These are phyloP conservation scores for Trichoderma sp. DNA, from an alignment of 2,329 filamentous ascomycete genomes.

Conservation along the genomic window DNA sequence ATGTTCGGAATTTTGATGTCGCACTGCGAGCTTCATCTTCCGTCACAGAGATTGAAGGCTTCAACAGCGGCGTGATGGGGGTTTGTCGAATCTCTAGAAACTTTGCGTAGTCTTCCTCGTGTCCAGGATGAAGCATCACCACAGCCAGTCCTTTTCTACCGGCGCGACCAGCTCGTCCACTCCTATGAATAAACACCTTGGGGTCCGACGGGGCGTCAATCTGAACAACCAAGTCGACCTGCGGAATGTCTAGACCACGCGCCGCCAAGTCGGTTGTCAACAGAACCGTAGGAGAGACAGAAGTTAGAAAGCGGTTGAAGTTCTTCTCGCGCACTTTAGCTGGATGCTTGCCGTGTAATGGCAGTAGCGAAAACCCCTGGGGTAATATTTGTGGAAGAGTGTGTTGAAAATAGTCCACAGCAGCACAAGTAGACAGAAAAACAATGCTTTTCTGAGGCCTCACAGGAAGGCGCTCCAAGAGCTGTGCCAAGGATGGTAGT, in stretches of 20 bases:
- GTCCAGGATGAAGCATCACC: slow-evolving; percentile 77
- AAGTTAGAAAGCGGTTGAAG: slow-evolving; percentile 73
- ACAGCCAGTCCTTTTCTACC: slow-evolving; percentile 81
- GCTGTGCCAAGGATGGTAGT: slow-evolving; percentile 66
- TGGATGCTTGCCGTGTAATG: slow-evolving; percentile 88
- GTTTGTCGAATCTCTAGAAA: slow-evolving; percentile 87
- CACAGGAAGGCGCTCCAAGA: slow-evolving; percentile 68
- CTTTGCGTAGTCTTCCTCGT: slow-evolving; percentile 84
- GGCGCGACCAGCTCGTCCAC: slow-evolving; percentile 85
- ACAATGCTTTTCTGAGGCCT: slow-evolving; percentile 81
- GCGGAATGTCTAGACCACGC: slow-evolving; percentile 84
- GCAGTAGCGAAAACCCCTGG: slow-evolving; percentile 64
- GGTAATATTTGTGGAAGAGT: slow-evolving; percentile 72
- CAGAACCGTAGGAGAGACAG: slow-evolving; percentile 72
- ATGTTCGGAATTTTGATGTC: slow-evolving; percentile 58
- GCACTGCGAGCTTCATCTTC: slow-evolving; percentile 57
- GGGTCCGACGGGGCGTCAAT: slow-evolving; percentile 80
- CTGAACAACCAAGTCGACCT: slow-evolving; percentile 87
- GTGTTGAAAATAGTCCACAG: slow-evolving; percentile 90
- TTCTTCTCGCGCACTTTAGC: slow-evolving; percentile 86
- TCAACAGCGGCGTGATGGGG: slow-evolving; percentile 63
- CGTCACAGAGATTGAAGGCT: slow-evolving; percentile 55
- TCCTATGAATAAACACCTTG: slow-evolving; percentile 92
- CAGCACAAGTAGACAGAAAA: slow-evolving; percentile 90
- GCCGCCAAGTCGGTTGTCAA: slow-evolving; percentile 92